phyloP scores from a whole-genome alignment of 805 yeast species.

The Ogataea nakhonphanomensis region DNA sequence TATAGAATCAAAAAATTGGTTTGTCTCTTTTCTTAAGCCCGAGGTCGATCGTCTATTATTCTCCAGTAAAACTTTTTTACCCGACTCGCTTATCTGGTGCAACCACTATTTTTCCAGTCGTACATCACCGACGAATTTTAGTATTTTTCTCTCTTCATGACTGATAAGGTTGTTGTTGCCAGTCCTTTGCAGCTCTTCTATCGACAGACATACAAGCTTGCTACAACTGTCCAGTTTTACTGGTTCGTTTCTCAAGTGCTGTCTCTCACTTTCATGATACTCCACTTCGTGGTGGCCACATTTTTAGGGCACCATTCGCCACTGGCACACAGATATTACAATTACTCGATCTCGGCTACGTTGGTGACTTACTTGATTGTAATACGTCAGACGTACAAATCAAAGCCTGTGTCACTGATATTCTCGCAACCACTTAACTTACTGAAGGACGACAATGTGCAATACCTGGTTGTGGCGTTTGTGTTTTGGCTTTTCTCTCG shows the following conservation, averaged over 20 bases:
- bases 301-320: conserved; percentile 33
- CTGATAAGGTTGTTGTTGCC: conserved; percentile 4
- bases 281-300: conserved; percentile 41
- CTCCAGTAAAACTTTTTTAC: conserved; percentile 2
- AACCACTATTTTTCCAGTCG: conserved; percentile 4
- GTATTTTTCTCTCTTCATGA: neutral
- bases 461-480: conserved; percentile 49
- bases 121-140: neutral
- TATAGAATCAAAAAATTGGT: conserved; percentile 14
- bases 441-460: conserved; percentile 56
- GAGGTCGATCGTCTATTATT: conserved; percentile 7
- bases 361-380: conserved; percentile 62
- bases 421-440: conserved; percentile 29
- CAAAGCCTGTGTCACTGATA: conserved; percentile 31
- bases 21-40: conserved; percentile 4
- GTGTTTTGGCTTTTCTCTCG: conserved; percentile 34
- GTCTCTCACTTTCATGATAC: conserved; percentile 41
- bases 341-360: conserved; percentile 46
- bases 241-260: conserved; percentile 66
- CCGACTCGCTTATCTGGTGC: conserved; percentile 12
- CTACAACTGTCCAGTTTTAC: conserved; percentile 56
- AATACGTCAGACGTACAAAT: conserved; percentile 53
- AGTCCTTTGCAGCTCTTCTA: conserved; percentile 3
- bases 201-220: conserved; percentile 14
- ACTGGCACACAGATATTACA: conserved; percentile 36